These are phyloP conservation scores for Blattamonas nauphoetae DNA, from an alignment of 78 protist genomes.

Conservation along the genomic window DNA sequence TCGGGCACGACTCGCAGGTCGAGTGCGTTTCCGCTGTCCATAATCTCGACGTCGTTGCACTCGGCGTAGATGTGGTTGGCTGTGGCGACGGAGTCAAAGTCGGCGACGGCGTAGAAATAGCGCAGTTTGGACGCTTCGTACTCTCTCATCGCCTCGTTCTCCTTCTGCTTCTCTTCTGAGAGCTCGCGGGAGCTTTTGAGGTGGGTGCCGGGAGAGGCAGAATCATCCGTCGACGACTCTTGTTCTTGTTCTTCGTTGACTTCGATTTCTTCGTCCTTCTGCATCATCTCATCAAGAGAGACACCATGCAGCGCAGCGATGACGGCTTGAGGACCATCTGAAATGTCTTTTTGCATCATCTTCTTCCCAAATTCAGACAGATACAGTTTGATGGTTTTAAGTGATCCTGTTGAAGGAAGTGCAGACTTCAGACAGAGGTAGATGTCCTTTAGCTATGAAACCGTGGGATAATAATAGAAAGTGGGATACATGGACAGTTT, in stretches of 20 bases:
- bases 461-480: neutral
- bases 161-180: neutral
- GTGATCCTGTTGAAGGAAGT: neutral
- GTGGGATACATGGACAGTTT: neutral
- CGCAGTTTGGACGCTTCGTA: neutral
- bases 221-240: neutral
- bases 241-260: neutral
- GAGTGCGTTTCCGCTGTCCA: neutral
- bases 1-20: neutral
- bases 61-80: neutral
- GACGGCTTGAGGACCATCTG: neutral
- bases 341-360: neutral
- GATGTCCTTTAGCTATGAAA: neutral
- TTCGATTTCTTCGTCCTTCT: neutral
- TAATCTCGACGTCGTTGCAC: neutral
- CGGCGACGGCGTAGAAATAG: neutral
- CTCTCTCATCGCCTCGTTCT: neutral
- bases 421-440: neutral
- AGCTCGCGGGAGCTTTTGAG: neutral
- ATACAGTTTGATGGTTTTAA: neutral
- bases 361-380: neutral
- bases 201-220: neutral
- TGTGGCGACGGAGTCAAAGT: neutral
- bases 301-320: neutral
- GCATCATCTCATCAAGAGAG: neutral